These are phyloP conservation scores for Suaeda aralocaspica DNA, from an alignment of 148 eudicot species.

Conservation along the genomic window DNA sequence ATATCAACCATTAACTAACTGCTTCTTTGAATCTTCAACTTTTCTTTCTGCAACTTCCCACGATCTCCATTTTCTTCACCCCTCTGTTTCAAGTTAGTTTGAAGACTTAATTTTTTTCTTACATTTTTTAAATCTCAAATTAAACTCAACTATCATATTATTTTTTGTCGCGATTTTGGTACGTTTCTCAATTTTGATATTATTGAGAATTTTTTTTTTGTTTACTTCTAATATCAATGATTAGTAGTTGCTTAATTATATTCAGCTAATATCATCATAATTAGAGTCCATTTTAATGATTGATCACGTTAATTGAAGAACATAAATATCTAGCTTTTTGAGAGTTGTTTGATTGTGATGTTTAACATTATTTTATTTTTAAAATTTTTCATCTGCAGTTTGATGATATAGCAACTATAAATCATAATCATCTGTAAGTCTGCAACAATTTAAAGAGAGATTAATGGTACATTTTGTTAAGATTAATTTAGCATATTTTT, in stretches of 20 bases:
- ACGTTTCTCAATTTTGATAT: constrained; percentile 5
- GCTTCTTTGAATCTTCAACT: constrained; percentile 21
- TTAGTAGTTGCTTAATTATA: background rate
- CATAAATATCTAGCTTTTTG: background rate
- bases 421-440: background rate
- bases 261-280: background rate
- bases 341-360: background rate
- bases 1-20: constrained; percentile 9
- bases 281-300: background rate
- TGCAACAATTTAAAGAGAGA: background rate
- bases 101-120: background rate
- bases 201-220: background rate
- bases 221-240: background rate
- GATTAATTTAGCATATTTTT: background rate
- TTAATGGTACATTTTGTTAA: background rate
- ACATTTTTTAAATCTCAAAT: constrained; percentile 8
- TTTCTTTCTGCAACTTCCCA: constrained; percentile 23
- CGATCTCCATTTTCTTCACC: constrained; percentile 21
- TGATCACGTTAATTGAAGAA: constrained; percentile 4
- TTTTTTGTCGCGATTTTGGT: background rate
- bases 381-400: background rate
- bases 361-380: background rate
- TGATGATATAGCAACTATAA: background rate
- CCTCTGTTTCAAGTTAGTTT: background rate
- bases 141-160: background rate